Conservation (phyloP, 305 asterid species). For the Striga hermonthica region DNA sequence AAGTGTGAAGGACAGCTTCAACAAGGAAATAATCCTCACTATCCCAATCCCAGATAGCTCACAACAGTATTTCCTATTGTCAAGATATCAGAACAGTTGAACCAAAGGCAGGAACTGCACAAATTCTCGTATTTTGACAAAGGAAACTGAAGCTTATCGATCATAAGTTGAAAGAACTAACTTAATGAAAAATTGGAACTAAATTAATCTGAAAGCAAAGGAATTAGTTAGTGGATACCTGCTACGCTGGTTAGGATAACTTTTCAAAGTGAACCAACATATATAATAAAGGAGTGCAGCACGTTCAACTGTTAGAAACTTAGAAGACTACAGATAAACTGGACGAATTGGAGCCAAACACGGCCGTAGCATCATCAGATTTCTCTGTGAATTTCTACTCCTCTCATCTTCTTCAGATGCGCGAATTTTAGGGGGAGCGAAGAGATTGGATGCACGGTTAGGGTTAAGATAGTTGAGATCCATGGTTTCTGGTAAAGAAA, state of each 20-base stretch:
- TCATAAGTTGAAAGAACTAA: constrained; percentile 1
- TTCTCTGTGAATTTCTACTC: no score
- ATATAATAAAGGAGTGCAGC: constrained; percentile 65
- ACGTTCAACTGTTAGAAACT: constrained; percentile 78
- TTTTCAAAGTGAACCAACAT: constrained; percentile 67
- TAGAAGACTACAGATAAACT: no score
- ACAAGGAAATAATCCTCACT: constrained; percentile 51
- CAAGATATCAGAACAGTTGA: constrained; percentile 30
- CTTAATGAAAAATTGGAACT: constrained; percentile 25
- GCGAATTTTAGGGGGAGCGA: no score
- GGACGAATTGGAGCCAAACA: no score
- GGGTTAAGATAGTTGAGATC: no score
- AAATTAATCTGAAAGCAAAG: constrained; percentile 22
- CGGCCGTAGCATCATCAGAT: no score
- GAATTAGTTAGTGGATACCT: constrained; percentile 45
- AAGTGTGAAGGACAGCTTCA: constrained; percentile 72
- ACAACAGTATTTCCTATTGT: constrained; percentile 53
- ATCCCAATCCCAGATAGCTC: constrained; percentile 57
- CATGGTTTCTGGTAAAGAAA: no score
- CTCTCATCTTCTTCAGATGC: no score
- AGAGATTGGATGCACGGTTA: no score
- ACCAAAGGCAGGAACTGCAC: constrained; percentile 31
- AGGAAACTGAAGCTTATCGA: constrained; percentile 16
- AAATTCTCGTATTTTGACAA: constrained; percentile 19
- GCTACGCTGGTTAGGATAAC: constrained; percentile 46